Conservation (phyloP, 345 rosid species). For the Eucalyptus marginata region DNA sequence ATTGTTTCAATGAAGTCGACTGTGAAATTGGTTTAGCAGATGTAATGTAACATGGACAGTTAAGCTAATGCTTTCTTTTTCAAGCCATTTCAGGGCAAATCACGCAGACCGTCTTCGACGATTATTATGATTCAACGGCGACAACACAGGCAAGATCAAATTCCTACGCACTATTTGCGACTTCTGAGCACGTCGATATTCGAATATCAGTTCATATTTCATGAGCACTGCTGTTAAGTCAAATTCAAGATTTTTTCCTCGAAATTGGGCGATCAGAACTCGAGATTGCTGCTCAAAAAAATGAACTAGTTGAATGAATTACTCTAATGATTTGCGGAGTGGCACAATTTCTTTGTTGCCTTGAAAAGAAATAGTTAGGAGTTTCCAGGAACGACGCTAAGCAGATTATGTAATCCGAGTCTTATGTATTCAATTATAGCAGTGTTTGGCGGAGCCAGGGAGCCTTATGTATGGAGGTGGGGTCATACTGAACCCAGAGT, state of each 20-base stretch:
- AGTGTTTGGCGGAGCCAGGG: constrained; percentile 54
- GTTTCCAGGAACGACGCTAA: background rate
- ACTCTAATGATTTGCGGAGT: background rate
- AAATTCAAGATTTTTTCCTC: background rate
- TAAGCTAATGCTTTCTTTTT: background rate
- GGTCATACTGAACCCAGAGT: constrained; percentile 29
- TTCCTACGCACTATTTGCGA: background rate
- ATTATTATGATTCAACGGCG: background rate
- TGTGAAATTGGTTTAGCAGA: background rate
- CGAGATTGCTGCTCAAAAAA: background rate
- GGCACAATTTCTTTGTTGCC: background rate
- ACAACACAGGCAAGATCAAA: constrained; percentile 1
- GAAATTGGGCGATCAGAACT: constrained; percentile 22
- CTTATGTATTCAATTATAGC: background rate
- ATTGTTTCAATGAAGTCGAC: background rate
- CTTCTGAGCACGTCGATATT: background rate
- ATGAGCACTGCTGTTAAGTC: background rate
- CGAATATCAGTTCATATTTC: background rate
- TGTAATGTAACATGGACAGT: background rate
- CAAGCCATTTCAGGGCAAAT: background rate
- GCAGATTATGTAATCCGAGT: background rate
- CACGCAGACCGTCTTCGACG: background rate
- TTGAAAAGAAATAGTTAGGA: background rate
- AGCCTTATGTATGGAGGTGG: constrained; percentile 42
- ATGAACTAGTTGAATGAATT: background rate